Percentiles rank a stretch among this genome's conserved stretches.
These are phyloP conservation scores for Leccinum cinnamomeum DNA, from an alignment of 1,284 basidiomycete genomes.

Conservation along the genomic window DNA sequence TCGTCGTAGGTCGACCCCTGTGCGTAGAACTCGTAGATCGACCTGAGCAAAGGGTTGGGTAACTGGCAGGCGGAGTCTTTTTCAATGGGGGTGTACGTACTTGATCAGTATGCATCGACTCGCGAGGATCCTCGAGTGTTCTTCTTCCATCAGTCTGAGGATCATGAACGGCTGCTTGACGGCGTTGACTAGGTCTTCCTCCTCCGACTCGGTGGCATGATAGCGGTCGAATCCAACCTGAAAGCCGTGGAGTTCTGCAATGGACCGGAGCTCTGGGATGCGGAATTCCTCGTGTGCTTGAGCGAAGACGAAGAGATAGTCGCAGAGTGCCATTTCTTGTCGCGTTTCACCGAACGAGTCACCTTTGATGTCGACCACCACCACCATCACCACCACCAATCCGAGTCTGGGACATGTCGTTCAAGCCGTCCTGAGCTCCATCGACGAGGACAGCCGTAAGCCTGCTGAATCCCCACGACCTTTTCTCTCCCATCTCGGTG, in stretches of 20 bases:
- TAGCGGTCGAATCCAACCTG: conserved; percentile 42
- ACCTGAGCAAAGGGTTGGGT: conserved; percentile 45
- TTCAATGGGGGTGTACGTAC: conserved; percentile 39
- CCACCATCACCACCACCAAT: background rate
- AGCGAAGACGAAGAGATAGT: conserved; percentile 76
- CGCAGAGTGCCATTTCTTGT: conserved; percentile 29
- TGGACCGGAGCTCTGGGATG: conserved; percentile 73
- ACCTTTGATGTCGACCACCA: conserved; percentile 16
- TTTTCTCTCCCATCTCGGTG: background rate
- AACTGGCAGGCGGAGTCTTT: background rate
- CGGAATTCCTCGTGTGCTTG: conserved; percentile 81
- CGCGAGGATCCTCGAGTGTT: conserved; percentile 73
- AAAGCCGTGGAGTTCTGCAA: conserved; percentile 69
- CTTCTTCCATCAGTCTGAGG: conserved; percentile 67
- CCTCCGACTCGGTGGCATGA: background rate
- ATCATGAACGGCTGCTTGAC: conserved; percentile 75
- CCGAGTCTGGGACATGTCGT: conserved; percentile 25
- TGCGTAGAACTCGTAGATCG: conserved; percentile 76
- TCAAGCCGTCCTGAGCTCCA: conserved; percentile 31
- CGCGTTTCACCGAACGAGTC: background rate
- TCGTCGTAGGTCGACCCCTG: conserved; percentile 66
- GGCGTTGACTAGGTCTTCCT: conserved; percentile 39
- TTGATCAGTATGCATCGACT: conserved; percentile 83
- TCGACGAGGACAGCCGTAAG: conserved; percentile 34
- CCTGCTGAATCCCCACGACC: background rate